Conservation (phyloP, 768 basidiomycete species). For the Xanthoconium purpureum region DNA sequence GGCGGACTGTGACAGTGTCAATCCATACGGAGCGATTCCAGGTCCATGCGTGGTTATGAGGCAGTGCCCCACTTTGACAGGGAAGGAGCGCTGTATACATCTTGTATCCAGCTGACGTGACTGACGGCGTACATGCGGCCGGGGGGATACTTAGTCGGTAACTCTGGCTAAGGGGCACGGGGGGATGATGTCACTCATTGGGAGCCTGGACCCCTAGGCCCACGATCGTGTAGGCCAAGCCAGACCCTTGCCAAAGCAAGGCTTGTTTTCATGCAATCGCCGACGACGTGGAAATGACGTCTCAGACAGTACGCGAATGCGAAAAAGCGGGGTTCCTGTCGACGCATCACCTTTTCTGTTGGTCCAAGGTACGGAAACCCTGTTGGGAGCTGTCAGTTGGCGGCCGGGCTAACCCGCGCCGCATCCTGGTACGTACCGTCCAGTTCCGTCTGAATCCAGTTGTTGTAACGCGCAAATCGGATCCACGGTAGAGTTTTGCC, state of each 20-base stretch:
- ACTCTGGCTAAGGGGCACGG: not conserved
- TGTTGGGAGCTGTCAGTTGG: not conserved
- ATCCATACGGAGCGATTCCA: not conserved
- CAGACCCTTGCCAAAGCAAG: not conserved
- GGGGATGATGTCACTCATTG: not conserved
- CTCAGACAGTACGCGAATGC: not conserved
- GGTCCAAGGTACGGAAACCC: not conserved
- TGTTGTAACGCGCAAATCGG: not conserved
- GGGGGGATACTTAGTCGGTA: not conserved
- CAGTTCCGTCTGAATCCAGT: not conserved
- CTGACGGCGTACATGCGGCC: constrained; percentile 1
- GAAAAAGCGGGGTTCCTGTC: not conserved
- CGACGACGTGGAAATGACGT: constrained; percentile 1
- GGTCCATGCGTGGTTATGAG: not conserved
- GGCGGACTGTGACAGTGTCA: not conserved
- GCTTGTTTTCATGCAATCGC: not conserved
- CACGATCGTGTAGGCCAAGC: not conserved
- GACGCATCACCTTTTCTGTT: not conserved
- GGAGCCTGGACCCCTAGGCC: too few relatives aligned
- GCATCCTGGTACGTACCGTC: not conserved
- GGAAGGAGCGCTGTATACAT: not conserved
- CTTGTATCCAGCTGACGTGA: constrained; percentile 17
- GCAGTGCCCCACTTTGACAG: constrained; percentile 1
- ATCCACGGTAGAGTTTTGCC: not conserved
- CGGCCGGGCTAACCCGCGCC: not conserved